Evolutionary conservation across 257 asterid species (phyloP).

Genomic region (Avicennia marina): DNA sequence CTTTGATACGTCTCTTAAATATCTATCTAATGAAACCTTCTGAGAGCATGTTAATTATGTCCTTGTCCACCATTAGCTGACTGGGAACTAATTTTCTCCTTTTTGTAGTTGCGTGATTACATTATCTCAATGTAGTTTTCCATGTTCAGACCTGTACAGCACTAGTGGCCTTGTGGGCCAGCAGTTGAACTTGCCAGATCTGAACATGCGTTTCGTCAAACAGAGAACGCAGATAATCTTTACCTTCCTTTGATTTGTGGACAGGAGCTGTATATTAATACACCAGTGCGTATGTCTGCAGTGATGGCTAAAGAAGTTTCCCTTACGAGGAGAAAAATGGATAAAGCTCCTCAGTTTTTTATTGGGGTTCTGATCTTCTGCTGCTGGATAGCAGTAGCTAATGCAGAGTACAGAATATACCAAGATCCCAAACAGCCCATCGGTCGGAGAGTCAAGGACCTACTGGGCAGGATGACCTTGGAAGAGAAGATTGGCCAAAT

Average conservation of each 20-base stretch:
- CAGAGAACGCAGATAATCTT: neutral
- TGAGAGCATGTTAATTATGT: neutral
- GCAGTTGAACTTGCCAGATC: neutral
- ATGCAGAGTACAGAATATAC: conserved; percentile 29
- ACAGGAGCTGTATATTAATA: neutral
- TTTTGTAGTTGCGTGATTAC: neutral
- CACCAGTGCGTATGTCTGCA: no score
- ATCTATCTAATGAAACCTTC: neutral
- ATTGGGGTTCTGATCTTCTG: conserved; percentile 7
- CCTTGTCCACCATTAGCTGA: neutral
- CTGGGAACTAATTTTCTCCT: neutral
- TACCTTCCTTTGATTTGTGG: neutral
- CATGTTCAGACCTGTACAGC: neutral
- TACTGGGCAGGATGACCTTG: conserved; percentile 48
- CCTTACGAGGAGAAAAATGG: conserved; percentile 8
- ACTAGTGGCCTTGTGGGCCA: conserved; percentile 4
- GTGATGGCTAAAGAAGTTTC: neutral
- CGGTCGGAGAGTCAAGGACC: conserved; percentile 32
- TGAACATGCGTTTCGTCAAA: neutral
- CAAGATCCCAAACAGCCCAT: conserved; percentile 54
- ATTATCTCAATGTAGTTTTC: neutral
- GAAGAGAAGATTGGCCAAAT: conserved; percentile 67
- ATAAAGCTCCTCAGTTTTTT: neutral
- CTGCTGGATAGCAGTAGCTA: neutral
- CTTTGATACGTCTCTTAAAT: neutral